Percentiles rank a stretch among this genome's conserved stretches.
Conservation (phyloP, 164 flowering plant genomes). For the Cinnamomum chago region DNA sequence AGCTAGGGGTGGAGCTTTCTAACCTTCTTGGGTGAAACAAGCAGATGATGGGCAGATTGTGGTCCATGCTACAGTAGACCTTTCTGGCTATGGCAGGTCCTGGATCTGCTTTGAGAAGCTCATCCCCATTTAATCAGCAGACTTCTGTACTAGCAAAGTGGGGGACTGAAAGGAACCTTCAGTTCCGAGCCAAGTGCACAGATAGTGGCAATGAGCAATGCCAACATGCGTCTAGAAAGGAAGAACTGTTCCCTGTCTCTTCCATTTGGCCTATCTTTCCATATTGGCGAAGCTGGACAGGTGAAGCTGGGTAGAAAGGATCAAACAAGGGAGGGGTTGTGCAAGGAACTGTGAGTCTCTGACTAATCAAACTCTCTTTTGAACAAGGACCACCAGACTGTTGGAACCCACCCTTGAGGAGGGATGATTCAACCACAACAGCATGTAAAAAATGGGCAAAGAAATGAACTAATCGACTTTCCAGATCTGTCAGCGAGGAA, state of each 20-base stretch:
- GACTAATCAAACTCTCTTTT: background rate
- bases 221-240: background rate
- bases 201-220: background rate
- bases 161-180: background rate
- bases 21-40: background rate
- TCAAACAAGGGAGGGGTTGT: background rate
- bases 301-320: background rate
- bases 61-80: constrained; percentile 4
- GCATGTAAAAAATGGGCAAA: background rate
- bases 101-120: background rate
- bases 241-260: background rate
- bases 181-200: background rate
- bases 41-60: constrained; percentile 1
- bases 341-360: background rate
- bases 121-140: constrained; percentile 4
- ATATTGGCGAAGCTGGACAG: background rate
- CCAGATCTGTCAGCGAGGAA: background rate
- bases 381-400: background rate
- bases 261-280: background rate
- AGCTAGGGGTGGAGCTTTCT: background rate
- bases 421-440: background rate
- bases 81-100: background rate
- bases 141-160: background rate
- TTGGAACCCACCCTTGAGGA: background rate
- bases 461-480: background rate